Percentiles rank a stretch among this genome's conserved stretches.
These are phyloP conservation scores for Capronia coronata DNA, from an alignment of 2,329 filamentous ascomycete genomes.

Conservation along the genomic window DNA sequence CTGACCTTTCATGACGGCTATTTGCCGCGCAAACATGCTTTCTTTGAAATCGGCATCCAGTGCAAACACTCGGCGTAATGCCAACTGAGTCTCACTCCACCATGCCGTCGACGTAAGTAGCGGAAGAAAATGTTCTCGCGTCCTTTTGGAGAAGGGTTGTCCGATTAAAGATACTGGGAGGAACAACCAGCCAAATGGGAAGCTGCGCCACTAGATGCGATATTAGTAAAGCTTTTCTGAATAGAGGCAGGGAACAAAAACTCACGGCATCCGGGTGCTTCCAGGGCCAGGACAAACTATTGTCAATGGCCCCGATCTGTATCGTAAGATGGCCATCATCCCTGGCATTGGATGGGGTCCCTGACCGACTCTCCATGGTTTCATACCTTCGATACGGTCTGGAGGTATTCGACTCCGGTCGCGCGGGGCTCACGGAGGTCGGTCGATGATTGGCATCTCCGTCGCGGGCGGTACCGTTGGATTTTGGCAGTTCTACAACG, in stretches of 20 bases:
- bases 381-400: constrained; percentile 69
- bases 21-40: constrained; percentile 97
- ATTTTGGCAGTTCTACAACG: constrained; percentile 72
- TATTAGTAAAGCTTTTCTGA: neutral
- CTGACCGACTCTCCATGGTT: constrained; percentile 64
- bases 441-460: constrained; percentile 55
- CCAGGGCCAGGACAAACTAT: constrained; percentile 97
- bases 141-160: constrained; percentile 89
- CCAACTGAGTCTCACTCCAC: constrained; percentile 92
- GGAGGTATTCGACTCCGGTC: constrained; percentile 30
- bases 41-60: constrained; percentile 95
- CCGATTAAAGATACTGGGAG: constrained; percentile 93
- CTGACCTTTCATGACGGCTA: constrained; percentile 98
- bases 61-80: constrained; percentile 78
- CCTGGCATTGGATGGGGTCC: constrained; percentile 45
- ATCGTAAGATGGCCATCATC: constrained; percentile 33
- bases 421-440: constrained; percentile 48
- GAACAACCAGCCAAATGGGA: constrained; percentile 98
- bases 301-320: constrained; percentile 85
- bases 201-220: constrained; percentile 60
- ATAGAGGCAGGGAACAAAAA: constrained; percentile 13
- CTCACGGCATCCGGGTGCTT: constrained; percentile 86
- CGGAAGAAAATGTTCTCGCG: constrained; percentile 90
- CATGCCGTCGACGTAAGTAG: constrained; percentile 88
- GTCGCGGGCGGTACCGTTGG: constrained; percentile 46